Conservation (phyloP, 2,329 filamentous ascomycete species). For the Phialophora verrucosa region DNA sequence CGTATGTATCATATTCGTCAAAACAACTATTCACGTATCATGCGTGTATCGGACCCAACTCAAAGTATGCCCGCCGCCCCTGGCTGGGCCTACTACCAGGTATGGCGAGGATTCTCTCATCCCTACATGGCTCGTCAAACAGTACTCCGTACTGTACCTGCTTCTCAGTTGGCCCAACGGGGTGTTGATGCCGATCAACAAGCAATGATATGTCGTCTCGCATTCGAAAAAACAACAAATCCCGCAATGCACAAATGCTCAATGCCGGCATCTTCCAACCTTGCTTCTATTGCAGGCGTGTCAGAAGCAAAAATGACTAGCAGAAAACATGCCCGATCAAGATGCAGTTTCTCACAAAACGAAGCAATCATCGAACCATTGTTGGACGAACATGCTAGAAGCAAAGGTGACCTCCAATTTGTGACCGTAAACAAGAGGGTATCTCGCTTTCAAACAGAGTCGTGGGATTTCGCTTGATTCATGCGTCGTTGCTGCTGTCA, state of each 20-base stretch:
- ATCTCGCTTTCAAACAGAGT: conserved; percentile 7
- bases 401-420: not conserved
- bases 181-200: not conserved
- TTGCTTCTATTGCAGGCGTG: not conserved
- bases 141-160: not conserved
- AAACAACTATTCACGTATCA: not conserved
- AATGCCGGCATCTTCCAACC: not conserved
- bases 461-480: not conserved
- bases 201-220: conserved; percentile 6
- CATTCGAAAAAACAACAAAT: not conserved
- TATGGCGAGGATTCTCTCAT: not conserved
- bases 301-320: not conserved
- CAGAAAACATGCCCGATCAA: not conserved
- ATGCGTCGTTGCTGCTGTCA: conserved; percentile 28
- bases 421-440: conserved; percentile 8
- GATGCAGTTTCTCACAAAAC: not conserved
- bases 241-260: not conserved
- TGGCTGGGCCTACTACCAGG: not conserved
- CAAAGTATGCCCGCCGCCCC: not conserved
- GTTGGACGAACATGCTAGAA: conserved; percentile 1
- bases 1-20: conserved; percentile 1
- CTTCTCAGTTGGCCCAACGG: not conserved
- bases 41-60: not conserved
- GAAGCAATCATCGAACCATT: not conserved
- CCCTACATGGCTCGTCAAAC: not conserved